Conservation (phyloP, 2,329 filamentous ascomycete species). For the Aspergillus quadrilineatus region DNA sequence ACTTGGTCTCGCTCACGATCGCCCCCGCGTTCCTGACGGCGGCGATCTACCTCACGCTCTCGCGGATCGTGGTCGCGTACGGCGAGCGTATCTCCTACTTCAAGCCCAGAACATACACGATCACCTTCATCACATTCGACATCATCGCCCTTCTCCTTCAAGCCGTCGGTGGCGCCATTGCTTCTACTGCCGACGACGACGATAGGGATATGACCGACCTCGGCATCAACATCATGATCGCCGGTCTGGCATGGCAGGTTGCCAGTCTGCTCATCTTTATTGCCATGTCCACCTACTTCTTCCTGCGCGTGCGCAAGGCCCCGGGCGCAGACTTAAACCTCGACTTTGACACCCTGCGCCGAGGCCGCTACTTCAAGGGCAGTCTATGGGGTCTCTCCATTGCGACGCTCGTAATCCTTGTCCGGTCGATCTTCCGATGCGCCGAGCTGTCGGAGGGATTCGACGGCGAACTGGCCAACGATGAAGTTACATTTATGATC, state of each 20-base stretch:
- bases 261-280: slow-evolving; percentile 58
- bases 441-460: slow-evolving; percentile 53
- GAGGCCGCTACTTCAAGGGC: background rate
- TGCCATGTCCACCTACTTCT: slow-evolving; percentile 51
- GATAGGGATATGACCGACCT: slow-evolving; percentile 14
- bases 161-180: slow-evolving; percentile 47
- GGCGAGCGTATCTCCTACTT: slow-evolving; percentile 35
- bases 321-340: slow-evolving; percentile 1
- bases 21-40: slow-evolving; percentile 65
- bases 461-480: slow-evolving; percentile 47
- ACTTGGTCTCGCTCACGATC: slow-evolving; percentile 63
- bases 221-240: slow-evolving; percentile 65
- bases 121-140: slow-evolving; percentile 63
- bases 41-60: slow-evolving; percentile 59
- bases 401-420: slow-evolving; percentile 48
- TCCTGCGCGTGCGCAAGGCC: slow-evolving; percentile 34
- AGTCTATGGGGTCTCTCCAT: slow-evolving; percentile 32
- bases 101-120: slow-evolving; percentile 32
- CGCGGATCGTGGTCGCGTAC: slow-evolving; percentile 34
- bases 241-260: slow-evolving; percentile 63
- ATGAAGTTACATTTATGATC: slow-evolving; percentile 53
- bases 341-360: slow-evolving; percentile 7
- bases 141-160: slow-evolving; percentile 62
- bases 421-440: slow-evolving; percentile 52
- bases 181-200: slow-evolving; percentile 10